A percentile compares a stretch with the other conserved stretches of the same genome.
Conservation (phyloP, 768 basidiomycete species). For the Ramaria sp. region DNA sequence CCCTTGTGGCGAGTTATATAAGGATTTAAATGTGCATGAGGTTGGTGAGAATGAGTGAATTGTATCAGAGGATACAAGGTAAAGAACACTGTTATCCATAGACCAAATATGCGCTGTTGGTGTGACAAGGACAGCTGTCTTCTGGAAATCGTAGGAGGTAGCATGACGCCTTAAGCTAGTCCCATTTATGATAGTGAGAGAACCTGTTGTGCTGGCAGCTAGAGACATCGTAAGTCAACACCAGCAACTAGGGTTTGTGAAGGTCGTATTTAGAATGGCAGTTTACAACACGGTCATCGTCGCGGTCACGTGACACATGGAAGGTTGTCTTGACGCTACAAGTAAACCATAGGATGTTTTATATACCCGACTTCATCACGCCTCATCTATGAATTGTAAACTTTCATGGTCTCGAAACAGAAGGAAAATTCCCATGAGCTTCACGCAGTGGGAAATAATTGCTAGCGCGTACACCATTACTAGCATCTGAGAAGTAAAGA, state of each 20-base stretch:
- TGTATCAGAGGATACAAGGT: conserved; percentile 33
- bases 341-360: no score
- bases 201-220: background rate
- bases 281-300: background rate
- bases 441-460: no score
- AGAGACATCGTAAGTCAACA: conserved; percentile 3
- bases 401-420: no score
- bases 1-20: conserved; percentile 26
- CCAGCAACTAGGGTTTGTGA: background rate
- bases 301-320: background rate
- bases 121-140: background rate
- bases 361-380: no score
- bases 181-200: background rate
- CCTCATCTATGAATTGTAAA: no score
- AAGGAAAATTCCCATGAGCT: no score
- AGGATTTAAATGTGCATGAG: conserved; percentile 30
- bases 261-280: background rate
- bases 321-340: background rate
- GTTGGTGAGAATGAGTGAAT: conserved; percentile 45
- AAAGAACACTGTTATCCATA: conserved; percentile 42
- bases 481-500: no score
- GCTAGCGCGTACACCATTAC: no score
- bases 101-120: conserved; percentile 43
- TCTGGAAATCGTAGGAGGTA: background rate
- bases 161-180: background rate